A percentile compares a stretch with the other conserved stretches of the same genome.
Conservation (phyloP, 2,329 filamentous ascomycete species). For the Leptodontidium sp. region DNA sequence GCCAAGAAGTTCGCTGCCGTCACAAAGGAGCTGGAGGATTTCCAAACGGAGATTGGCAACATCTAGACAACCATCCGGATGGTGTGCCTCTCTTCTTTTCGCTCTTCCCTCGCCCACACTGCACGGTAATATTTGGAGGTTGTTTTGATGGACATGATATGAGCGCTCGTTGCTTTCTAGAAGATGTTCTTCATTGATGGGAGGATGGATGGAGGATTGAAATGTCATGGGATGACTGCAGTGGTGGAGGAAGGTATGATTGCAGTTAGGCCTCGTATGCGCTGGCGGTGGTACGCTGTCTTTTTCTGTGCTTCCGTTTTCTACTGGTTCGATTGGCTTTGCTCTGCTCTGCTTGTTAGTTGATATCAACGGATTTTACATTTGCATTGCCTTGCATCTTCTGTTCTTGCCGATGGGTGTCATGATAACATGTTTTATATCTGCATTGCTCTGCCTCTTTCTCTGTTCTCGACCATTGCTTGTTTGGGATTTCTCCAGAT, state of each 20-base stretch:
- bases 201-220: constrained; percentile 33
- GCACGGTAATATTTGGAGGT: neutral
- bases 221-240: constrained; percentile 22
- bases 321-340: constrained; percentile 2
- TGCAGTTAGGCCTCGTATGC: constrained; percentile 41
- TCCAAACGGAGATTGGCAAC: constrained; percentile 91
- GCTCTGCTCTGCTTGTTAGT: constrained; percentile 40
- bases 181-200: constrained; percentile 30
- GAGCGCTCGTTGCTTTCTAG: constrained; percentile 39
- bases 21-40: constrained; percentile 91
- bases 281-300: constrained; percentile 42
- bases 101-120: neutral
- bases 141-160: constrained; percentile 23
- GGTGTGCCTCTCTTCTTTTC: neutral
- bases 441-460: neutral
- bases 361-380: constrained; percentile 39
- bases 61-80: constrained; percentile 64
- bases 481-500: constrained; percentile 19
- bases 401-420: neutral
- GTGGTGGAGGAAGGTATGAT: constrained; percentile 29
- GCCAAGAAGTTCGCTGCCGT: constrained; percentile 83
- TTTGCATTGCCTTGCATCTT: constrained; percentile 24
- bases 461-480: neutral
- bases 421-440: neutral
- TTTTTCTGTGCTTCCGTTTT: constrained; percentile 28